Conservation (phyloP, 129 eudicot species). For the Daucus carota region DH1_v3.0 NC_030387.2:39948001-39948500, state of each 20-base stretch:
- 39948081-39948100: neutral
- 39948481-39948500: conserved; percentile 46
- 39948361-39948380: conserved; percentile 90
- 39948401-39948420: neutral
- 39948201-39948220: conserved; percentile 99
- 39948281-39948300: neutral
- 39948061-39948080: too few relatives aligned
- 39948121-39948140: too few relatives aligned
- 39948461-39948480: neutral
- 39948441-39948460: too few relatives aligned
- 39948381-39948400: conserved; percentile 81
- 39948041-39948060: too few relatives aligned
- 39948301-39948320: too few relatives aligned
- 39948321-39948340: neutral
- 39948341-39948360: conserved; percentile 78
- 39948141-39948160: neutral
- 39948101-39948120: too few relatives aligned
- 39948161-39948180: conserved; percentile 59
- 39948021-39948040: too few relatives aligned
- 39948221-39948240: conserved; percentile 75
- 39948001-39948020: too few relatives aligned
- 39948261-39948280: neutral
- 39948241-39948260: conserved; percentile 60
- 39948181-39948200: conserved; percentile 55
- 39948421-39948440: neutral